These are phyloP conservation scores for Colletotrichum truncatum DNA, from an alignment of 2,329 filamentous ascomycete genomes.

Conservation along the genomic window DNA sequence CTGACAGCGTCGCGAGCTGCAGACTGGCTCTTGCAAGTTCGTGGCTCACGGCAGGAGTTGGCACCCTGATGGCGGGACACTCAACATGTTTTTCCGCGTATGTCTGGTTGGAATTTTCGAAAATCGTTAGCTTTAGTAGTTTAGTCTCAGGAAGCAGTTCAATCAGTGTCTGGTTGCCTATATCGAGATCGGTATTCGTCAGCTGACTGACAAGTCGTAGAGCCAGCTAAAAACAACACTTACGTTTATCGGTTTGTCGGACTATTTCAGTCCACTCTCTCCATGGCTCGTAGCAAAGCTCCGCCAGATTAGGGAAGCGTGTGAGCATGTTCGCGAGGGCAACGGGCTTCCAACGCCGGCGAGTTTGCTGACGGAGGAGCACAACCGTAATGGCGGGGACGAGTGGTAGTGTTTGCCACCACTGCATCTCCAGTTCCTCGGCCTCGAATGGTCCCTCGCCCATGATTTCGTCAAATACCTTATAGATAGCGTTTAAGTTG, in stretches of 20 bases:
- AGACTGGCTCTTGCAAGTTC: constrained; percentile 41
- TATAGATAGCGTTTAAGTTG: constrained; percentile 23
- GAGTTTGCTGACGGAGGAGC: constrained; percentile 48
- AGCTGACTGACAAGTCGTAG: constrained; percentile 29
- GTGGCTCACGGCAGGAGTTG: constrained; percentile 36
- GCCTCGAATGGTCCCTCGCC: constrained; percentile 38
- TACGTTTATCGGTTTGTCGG: constrained; percentile 37
- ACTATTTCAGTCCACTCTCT: constrained; percentile 39
- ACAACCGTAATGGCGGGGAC: constrained; percentile 43
- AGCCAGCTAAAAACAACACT: constrained; percentile 34
- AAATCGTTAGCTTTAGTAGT: constrained; percentile 42
- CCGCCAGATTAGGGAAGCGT: constrained; percentile 44
- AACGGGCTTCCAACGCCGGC: constrained; percentile 43
- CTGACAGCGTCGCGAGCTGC: constrained; percentile 38
- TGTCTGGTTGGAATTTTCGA: constrained; percentile 45
- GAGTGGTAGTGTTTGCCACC: constrained; percentile 44
- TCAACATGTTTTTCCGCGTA: constrained; percentile 35
- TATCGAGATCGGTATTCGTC: constrained; percentile 27
- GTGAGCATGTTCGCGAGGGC: constrained; percentile 43
- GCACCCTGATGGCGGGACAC: constrained; percentile 32
- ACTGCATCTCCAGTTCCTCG: constrained; percentile 37
- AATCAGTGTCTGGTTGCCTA: constrained; percentile 38
- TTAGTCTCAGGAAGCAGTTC: constrained; percentile 35
- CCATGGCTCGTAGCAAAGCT: constrained; percentile 50
- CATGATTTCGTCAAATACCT: constrained; percentile 41